Base-by-base conservation (phyloP, 345 rosid genomes). In the Gossypium herbaceum region DNA sequence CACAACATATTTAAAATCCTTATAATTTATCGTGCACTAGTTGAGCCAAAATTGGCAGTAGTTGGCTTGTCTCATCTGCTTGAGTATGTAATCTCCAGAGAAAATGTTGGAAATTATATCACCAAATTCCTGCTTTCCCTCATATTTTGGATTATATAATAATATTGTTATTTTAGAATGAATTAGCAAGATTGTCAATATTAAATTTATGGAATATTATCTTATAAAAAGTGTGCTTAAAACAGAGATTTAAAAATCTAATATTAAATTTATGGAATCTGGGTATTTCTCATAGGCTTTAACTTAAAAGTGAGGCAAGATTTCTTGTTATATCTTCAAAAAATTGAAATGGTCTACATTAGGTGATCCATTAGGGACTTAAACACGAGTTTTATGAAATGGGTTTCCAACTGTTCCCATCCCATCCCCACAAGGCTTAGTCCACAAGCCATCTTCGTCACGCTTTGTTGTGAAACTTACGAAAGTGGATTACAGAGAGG, bases 361-460 rank as follows among this genome's bases (percentile, higher is more conserved):
- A 81, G 84, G 84, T 81, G 65, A 81, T 55, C 84, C 79, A 78
- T 71, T 65, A 65, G 76, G 57, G 73, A 55, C 68, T 75, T 12
- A 29, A 62, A 76, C 67, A 51, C 63, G 74, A 81, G 79, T 50
- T 71, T 63, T 29, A 19, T 19, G 59, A 20, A 57, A 71, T 74
- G 76, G 71, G 67, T 44, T 59, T 77, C 78, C 58, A 78, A 75
- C 81, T 66, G 77, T 75, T 72, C 81, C 72, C 50, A 4, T 25
- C 29, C 66, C 45, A 50, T 27, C 29, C 7, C 41, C 41, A 34
- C 41, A 34, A 73, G 69, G 45, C 76, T 63, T 77, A 15, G 47
- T 56, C 27, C 1, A 20, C 58, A 77, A 80, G 78, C 78, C 73
- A 73, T 55, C 29, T 57, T 22, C 10, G 29, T 63, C 51, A 34